These are phyloP conservation scores for Diaporthe sp. DNA, from an alignment of 2,329 filamentous ascomycete species.

Conservation along the genomic window DNA sequence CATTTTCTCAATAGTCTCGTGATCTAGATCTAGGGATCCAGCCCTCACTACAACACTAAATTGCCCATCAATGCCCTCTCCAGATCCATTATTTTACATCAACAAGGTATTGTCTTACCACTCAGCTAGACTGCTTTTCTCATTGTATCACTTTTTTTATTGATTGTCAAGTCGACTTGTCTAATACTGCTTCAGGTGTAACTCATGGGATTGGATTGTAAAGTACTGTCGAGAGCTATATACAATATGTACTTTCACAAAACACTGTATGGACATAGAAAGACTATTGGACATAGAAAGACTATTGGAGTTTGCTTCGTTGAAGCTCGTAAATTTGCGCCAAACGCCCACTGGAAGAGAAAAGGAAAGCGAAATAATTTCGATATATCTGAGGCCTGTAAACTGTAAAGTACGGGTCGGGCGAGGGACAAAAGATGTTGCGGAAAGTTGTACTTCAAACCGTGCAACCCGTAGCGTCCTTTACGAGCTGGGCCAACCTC, in stretches of 20 bases:
- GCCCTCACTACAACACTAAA: too few species aligned
- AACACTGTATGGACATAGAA: neutral
- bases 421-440: neutral
- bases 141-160: too few species aligned
- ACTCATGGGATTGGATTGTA: neutral
- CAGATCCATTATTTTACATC: too few species aligned
- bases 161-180: too few species aligned
- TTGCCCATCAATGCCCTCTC: too few species aligned
- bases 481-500: neutral
- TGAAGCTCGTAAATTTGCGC: neutral
- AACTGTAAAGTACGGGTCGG: neutral
- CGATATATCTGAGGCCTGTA: neutral
- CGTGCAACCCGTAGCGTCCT: neutral
- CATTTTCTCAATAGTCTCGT: too few species aligned
- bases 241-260: neutral
- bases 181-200: neutral
- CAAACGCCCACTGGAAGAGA: neutral
- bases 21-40: too few species aligned
- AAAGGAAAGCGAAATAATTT: neutral
- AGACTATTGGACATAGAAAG: neutral
- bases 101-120: too few species aligned
- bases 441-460: neutral
- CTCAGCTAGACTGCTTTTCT: too few species aligned
- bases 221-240: neutral
- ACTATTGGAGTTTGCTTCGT: neutral